Evolutionary conservation across 2,329 filamentous ascomycete species (phyloP), one percentile per base, ranked within the genome.

Genomic region (Aspergillus sp.): DNA sequence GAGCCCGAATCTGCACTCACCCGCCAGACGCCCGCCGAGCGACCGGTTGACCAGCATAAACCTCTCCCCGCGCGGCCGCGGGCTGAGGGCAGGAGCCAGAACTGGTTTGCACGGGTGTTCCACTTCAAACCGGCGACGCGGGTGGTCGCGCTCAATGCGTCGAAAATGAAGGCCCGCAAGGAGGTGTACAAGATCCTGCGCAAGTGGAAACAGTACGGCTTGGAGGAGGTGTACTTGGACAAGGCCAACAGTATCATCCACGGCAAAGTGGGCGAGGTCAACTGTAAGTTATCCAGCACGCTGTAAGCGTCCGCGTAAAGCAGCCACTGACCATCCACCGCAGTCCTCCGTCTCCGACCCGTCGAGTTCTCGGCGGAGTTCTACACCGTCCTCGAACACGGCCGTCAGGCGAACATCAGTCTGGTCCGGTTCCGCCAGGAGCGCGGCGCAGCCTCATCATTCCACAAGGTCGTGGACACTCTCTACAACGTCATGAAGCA

Each of bases 51-150:
- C 26, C 47, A 55, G 3, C 48, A 63, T 3, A 57, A 55, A 33
- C 40, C 59, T 48, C 24, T 51, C 41, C 47, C 54, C 22, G 38
- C 52, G 26, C 48, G 60, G 55, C 44, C 60, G 42, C 20, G 58
- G 17, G 8, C 61, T 52, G 10, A 36, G 51, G 32, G 62, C 47
- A 52, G 62, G 42, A 86, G 85, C 66, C 86, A 90, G 65, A 95
- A 88, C 61, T 96, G 93, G 92, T 82, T 97, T 49, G 87, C 90
- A 26, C 88, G 90, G 14, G 83, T 97, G 43, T 90, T 97, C 75
- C 85, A 90, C 50, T 87, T 96, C 66, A 96, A 94, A 68, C 93
- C 93, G 1, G 89, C 87, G 0, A 86, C 79, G 14, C 83, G 84
- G 57, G 81, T 89, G 24, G 72, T 96, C 14, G 94, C 90, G 68